phyloP scores from a whole-genome alignment of 306 rosid species.

The Prinsepia uniflora region DNA sequence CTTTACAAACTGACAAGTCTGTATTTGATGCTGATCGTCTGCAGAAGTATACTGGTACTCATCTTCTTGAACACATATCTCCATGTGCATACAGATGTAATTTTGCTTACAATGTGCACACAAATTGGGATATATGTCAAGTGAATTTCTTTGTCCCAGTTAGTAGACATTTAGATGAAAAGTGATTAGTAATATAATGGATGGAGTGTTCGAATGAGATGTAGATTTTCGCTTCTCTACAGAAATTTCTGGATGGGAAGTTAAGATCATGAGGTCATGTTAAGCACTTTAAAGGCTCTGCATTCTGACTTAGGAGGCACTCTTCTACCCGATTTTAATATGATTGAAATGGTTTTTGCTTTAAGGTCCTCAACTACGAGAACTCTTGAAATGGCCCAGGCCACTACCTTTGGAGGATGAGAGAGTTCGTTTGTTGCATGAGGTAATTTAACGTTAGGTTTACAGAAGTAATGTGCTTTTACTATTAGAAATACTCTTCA shows the following conservation, averaged over 20 bases:
- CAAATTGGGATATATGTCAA: not conserved
- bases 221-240: not conserved
- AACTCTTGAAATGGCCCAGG: constrained; percentile 85
- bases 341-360: constrained; percentile 23
- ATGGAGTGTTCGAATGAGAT: not conserved
- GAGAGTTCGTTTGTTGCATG: constrained; percentile 82
- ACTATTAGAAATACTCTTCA: not conserved
- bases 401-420: constrained; percentile 97
- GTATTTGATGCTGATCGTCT: constrained; percentile 85
- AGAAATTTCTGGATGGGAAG: not conserved
- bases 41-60: constrained; percentile 76
- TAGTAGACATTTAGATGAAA: not conserved
- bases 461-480: constrained; percentile 2
- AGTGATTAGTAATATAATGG: not conserved
- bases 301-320: not conserved
- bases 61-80: constrained; percentile 20
- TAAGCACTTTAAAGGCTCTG: not conserved
- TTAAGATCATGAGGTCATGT: not conserved
- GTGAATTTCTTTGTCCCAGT: not conserved
- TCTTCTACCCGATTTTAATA: constrained; percentile 4
- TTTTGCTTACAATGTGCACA: not conserved
- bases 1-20: constrained; percentile 69
- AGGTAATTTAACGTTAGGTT: constrained; percentile 41
- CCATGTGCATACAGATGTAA: constrained; percentile 6
- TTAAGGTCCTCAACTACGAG: constrained; percentile 74